Percentiles rank a stretch among this genome's conserved stretches.
phyloP scores from a whole-genome alignment of 2,329 filamentous ascomycete genomes.

The Fusarium foetens region DNA sequence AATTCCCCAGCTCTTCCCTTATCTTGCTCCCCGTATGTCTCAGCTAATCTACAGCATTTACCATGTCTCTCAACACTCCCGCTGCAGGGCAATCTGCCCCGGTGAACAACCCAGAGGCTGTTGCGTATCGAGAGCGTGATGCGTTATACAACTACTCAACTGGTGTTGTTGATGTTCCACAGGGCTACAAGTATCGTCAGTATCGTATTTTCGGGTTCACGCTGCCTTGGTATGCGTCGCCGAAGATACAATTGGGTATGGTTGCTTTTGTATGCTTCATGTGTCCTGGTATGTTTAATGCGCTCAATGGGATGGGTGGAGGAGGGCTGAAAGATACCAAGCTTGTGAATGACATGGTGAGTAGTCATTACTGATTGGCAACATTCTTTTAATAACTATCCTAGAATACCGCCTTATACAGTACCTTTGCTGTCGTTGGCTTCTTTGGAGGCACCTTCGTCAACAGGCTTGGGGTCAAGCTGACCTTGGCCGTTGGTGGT shows the following conservation, averaged over 20 bases:
- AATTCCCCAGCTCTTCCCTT: background rate
- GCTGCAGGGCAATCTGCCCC: slow-evolving; percentile 34
- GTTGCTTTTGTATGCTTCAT: slow-evolving; percentile 67
- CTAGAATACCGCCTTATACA: slow-evolving; percentile 69
- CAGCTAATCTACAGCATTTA: background rate
- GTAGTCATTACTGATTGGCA: rapidly evolving
- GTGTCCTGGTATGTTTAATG: slow-evolving; percentile 79
- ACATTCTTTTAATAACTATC: rapidly evolving
- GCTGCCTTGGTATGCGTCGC: slow-evolving; percentile 73
- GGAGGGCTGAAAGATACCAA: slow-evolving; percentile 61
- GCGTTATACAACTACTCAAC: slow-evolving; percentile 28
- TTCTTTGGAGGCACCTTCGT: slow-evolving; percentile 79
- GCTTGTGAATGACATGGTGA: slow-evolving; percentile 50
- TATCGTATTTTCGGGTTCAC: slow-evolving; percentile 23
- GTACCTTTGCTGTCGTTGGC: slow-evolving; percentile 73
- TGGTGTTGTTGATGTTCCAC: slow-evolving; percentile 21
- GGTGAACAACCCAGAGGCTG: slow-evolving; percentile 28
- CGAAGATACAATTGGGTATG: slow-evolving; percentile 74
- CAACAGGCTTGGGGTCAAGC: slow-evolving; percentile 76
- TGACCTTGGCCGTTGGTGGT: slow-evolving; percentile 79
- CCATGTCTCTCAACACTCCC: slow-evolving; percentile 36
- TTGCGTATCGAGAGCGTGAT: background rate
- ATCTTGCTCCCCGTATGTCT: background rate
- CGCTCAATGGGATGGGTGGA: slow-evolving; percentile 71
- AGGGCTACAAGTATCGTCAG: slow-evolving; percentile 34